Percentiles rank a stretch among this genome's conserved stretches.
Conservation (phyloP, 225 moss, liverwort and hornwort species). For the Bryoerythrophyllum caledonicum region DNA sequence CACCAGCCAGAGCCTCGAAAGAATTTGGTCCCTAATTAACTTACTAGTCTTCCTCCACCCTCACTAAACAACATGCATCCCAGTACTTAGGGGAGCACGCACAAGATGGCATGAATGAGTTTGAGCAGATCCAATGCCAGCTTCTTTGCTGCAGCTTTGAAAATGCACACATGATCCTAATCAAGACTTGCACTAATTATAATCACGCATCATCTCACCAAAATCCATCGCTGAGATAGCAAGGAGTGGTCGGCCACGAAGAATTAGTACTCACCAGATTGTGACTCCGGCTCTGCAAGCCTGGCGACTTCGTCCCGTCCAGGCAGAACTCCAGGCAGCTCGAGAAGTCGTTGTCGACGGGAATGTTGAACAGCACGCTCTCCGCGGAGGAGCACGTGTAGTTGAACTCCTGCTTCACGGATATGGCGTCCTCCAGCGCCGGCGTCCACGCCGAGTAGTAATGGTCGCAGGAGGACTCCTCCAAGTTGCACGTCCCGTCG, state of each 20-base stretch:
- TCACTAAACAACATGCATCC: slow-evolving; percentile 10
- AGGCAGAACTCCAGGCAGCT: neutral
- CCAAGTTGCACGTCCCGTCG: slow-evolving; percentile 9
- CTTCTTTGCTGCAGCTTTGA: too few species aligned
- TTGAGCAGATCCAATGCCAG: too few species aligned
- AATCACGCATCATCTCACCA: slow-evolving; percentile 18
- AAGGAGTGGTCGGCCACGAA: neutral
- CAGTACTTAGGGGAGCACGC: slow-evolving; percentile 13
- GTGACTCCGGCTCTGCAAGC: neutral
- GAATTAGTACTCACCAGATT: neutral
- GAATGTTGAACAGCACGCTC: slow-evolving; percentile 24
- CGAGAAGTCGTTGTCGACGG: neutral
- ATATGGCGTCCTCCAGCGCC: neutral
- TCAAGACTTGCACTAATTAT: neutral
- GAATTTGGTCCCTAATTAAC: neutral
- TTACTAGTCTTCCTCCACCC: neutral
- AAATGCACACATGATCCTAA: neutral
- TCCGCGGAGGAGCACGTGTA: slow-evolving; percentile 22
- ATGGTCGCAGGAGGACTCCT: slow-evolving; percentile 2
- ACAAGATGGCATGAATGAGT: neutral
- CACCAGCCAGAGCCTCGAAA: slow-evolving; percentile 1
- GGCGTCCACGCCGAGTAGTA: slow-evolving; percentile 18
- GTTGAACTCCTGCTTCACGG: slow-evolving; percentile 5
- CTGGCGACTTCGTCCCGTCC: too few species aligned
- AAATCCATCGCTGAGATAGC: neutral